A percentile compares a stretch with the other conserved stretches of the same genome.
Conservation (phyloP, 2,329 filamentous ascomycete genomes). For the Sporothrix schenckii region DNA sequence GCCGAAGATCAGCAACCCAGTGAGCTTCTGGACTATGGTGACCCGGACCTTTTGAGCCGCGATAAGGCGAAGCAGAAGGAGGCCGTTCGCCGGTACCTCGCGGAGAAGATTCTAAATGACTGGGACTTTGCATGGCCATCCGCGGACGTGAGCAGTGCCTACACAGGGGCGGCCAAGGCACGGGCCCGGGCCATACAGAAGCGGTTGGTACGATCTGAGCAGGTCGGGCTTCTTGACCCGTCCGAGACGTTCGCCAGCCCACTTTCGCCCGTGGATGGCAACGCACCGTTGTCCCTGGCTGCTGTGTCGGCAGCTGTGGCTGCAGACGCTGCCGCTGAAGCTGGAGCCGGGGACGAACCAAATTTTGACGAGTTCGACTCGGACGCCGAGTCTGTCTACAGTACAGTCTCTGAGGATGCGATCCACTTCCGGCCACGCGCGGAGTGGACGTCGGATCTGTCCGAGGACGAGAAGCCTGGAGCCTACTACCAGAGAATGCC, state of each 20-base stretch:
- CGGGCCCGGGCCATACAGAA: neutral
- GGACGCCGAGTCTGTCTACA: constrained; percentile 58
- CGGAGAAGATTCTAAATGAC: constrained; percentile 59
- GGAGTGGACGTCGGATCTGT: constrained; percentile 62
- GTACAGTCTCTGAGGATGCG: constrained; percentile 59
- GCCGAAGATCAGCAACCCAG: neutral
- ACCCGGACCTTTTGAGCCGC: constrained; percentile 63
- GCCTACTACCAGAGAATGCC: constrained; percentile 37
- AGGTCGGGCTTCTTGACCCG: constrained; percentile 30
- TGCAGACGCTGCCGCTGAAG: neutral
- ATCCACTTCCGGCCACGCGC: constrained; percentile 54
- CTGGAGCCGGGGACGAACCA: neutral
- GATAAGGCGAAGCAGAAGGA: constrained; percentile 67
- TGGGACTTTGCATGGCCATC: constrained; percentile 64
- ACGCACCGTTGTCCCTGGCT: neutral
- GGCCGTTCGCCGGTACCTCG: constrained; percentile 60
- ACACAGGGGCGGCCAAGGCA: neutral
- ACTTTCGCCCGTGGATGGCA: neutral
- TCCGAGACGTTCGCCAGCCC: constrained; percentile 31
- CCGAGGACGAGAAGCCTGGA: constrained; percentile 50
- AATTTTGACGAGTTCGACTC: constrained; percentile 48
- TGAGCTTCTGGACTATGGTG: constrained; percentile 49
- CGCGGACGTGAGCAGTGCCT: neutral
- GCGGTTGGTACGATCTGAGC: constrained; percentile 22
- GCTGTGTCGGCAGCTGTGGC: constrained; percentile 30